A percentile compares a stretch with the other conserved stretches of the same genome.
Conservation (phyloP, 2,329 filamentous ascomycete species). For the Chalara sp. region DNA sequence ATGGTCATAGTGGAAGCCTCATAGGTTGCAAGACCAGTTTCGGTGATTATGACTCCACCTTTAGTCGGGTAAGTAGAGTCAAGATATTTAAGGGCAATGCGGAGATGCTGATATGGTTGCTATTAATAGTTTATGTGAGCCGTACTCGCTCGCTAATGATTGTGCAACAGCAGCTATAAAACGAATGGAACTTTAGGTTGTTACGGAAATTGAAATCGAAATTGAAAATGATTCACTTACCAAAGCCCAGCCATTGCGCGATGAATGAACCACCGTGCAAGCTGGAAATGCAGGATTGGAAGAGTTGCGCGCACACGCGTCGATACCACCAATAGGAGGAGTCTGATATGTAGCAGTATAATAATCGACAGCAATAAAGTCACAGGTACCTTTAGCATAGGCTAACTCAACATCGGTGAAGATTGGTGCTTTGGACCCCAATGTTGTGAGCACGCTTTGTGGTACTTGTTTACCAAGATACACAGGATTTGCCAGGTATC, state of each 20-base stretch:
- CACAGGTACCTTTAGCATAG: slow-evolving; percentile 23
- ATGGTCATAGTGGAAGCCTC: neutral
- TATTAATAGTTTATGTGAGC: neutral
- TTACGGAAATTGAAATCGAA: neutral
- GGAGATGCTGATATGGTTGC: too few relatives aligned
- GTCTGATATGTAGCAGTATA: slow-evolving; percentile 48
- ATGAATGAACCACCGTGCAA: neutral
- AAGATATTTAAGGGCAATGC: too few relatives aligned
- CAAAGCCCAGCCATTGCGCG: neutral
- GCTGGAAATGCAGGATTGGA: slow-evolving; percentile 33
- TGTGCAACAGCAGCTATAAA: neutral
- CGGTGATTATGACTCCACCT: neutral
- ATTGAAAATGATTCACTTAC: neutral
- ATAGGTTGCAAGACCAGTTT: neutral
- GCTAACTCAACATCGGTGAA: slow-evolving; percentile 36
- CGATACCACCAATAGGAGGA: slow-evolving; percentile 31
- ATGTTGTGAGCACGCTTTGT: slow-evolving; percentile 29
- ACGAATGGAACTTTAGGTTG: neutral
- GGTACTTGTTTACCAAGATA: slow-evolving; percentile 5
- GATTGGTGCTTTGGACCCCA: slow-evolving; percentile 6
- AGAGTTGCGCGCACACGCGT: slow-evolving; percentile 34
- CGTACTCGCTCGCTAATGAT: neutral
- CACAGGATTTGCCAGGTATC: slow-evolving; percentile 4
- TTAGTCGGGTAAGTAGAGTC: too few relatives aligned
- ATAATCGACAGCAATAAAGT: slow-evolving; percentile 49